A percentile compares a stretch with the other conserved stretches of the same genome.
Evolutionary conservation across 371 early-diverging fungal species (phyloP).

Genomic region (Amoeboradix gromovi): DNA sequence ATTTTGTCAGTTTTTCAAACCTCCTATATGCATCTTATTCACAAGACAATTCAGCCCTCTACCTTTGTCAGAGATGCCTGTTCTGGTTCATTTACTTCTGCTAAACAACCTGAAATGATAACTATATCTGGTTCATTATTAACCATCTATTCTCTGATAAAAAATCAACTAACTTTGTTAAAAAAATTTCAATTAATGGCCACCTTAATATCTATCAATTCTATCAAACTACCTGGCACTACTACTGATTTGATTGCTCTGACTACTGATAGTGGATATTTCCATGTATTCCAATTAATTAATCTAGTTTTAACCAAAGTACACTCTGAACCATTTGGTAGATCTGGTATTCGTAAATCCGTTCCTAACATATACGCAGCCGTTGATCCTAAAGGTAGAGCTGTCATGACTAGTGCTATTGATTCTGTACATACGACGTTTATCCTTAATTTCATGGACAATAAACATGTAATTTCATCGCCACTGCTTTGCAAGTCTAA

Average conservation of each 20-base stretch:
- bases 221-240: not conserved
- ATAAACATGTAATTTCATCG: constrained; percentile 60
- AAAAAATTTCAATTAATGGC: not conserved
- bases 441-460: constrained; percentile 67
- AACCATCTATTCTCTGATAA: not conserved
- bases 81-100: not conserved
- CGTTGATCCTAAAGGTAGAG: constrained; percentile 78
- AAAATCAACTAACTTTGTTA: not conserved
- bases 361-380: constrained; percentile 86
- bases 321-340: constrained; percentile 82
- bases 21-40: not conserved
- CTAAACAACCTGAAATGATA: not conserved
- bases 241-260: not conserved
- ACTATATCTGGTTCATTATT: not conserved
- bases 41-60: not conserved
- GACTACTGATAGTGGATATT: not conserved
- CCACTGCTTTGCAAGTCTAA: constrained; percentile 76
- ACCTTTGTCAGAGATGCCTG: not conserved
- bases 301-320: constrained; percentile 32
- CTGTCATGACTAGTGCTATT: constrained; percentile 73
- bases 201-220: not conserved
- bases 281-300: not conserved
- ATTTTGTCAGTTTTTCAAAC: too few relatives aligned
- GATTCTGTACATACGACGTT: constrained; percentile 87
- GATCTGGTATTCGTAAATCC: constrained; percentile 56